Conservation (phyloP, 345 rosid genomes). For the Clausena lansium region DNA sequence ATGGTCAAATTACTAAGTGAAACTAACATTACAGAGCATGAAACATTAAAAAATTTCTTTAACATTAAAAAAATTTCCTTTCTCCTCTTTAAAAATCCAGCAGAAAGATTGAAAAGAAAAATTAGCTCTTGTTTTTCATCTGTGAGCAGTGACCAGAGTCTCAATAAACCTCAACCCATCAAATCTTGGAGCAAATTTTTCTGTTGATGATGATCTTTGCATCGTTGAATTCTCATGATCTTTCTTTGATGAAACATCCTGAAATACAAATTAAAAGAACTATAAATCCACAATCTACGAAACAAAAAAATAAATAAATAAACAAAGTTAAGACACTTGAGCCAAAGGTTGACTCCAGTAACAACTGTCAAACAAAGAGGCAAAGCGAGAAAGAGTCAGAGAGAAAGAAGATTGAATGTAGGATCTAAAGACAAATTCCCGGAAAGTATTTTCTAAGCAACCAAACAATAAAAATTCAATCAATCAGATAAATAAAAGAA, state of each 20-base stretch:
- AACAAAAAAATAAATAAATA: too few species aligned
- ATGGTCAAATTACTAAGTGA: not conserved
- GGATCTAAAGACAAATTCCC: not conserved
- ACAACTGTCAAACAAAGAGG: not conserved
- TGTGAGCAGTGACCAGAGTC: constrained; percentile 88
- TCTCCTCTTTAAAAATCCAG: not conserved
- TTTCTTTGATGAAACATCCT: constrained; percentile 31
- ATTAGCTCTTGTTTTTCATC: constrained; percentile 28
- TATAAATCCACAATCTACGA: not conserved
- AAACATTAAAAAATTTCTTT: constrained; percentile 8
- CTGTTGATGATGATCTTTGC: constrained; percentile 32
- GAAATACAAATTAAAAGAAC: not conserved
- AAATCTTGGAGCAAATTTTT: constrained; percentile 76
- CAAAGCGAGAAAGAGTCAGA: too few species aligned
- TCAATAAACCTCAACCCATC: constrained; percentile 88
- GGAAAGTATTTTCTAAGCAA: too few species aligned
- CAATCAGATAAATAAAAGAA: not conserved
- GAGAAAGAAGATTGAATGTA: not conserved
- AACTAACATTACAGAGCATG: not conserved
- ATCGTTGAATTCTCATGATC: constrained; percentile 27
- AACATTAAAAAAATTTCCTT: too few species aligned
- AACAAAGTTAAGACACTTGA: not conserved
- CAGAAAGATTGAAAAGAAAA: not conserved
- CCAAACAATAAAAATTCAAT: too few species aligned
- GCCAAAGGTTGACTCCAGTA: not conserved